Evolutionary conservation across 1,284 basidiomycete genomes (phyloP).

Genomic region (Cutaneotrichosporon cutaneum): DNA sequence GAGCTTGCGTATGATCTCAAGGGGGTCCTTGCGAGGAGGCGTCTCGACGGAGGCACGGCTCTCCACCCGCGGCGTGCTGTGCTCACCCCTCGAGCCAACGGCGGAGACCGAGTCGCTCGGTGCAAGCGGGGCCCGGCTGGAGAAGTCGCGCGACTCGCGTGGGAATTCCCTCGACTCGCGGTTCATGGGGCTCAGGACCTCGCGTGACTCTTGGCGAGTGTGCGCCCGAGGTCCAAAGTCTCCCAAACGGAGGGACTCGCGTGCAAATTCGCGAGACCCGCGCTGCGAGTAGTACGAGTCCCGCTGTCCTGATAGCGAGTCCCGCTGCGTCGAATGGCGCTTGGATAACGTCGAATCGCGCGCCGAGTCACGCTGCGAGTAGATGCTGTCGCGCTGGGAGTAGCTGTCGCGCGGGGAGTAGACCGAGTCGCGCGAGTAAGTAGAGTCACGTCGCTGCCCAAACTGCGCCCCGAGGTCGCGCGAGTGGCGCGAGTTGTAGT

Average conservation of each 20-base stretch:
- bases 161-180: slow-evolving; percentile 6
- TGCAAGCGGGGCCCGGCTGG: slow-evolving; percentile 17
- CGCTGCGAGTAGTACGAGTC: slow-evolving; percentile 9
- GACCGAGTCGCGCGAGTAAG: slow-evolving; percentile 1
- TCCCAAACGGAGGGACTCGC: not conserved
- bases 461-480: slow-evolving; percentile 8
- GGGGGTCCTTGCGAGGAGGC: slow-evolving; percentile 36
- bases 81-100: slow-evolving; percentile 28
- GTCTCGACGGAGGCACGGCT: not conserved
- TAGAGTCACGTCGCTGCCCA: slow-evolving; percentile 10
- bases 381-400: slow-evolving; percentile 4
- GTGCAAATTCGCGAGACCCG: slow-evolving; percentile 2
- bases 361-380: slow-evolving; percentile 6
- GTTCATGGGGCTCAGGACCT: not conserved
- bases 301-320: not conserved
- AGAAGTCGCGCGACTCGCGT: slow-evolving; percentile 15
- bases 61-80: slow-evolving; percentile 5
- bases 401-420: slow-evolving; percentile 2
- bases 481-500: slow-evolving; percentile 14
- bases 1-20: slow-evolving; percentile 41
- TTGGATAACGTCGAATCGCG: slow-evolving; percentile 3
- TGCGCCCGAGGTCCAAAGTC: not conserved
- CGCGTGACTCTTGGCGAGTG: not conserved
- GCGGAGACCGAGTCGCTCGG: slow-evolving; percentile 46
- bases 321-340: not conserved